A percentile compares a stretch with the other conserved stretches of the same genome.
These are phyloP conservation scores for Artemisia tridentata DNA, from an alignment of 129 eudicot genomes.

Conservation along the genomic window DNA sequence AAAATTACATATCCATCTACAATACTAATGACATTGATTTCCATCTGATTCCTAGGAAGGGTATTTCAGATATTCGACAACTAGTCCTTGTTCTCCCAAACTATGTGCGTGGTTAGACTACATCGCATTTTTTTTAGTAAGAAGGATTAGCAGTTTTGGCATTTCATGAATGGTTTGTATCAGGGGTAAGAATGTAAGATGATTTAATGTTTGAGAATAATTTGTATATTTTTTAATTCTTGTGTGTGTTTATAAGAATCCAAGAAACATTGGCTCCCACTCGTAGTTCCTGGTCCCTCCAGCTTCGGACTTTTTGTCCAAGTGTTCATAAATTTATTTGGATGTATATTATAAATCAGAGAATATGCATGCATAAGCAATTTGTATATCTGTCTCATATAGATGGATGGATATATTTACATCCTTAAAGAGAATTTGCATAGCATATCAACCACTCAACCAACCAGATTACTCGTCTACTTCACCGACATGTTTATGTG, in stretches of 20 bases:
- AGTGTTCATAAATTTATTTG: too few species aligned
- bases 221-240: not conserved
- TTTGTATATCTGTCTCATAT: not conserved
- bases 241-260: not conserved
- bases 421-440: not conserved
- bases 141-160: not conserved
- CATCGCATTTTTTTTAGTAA: not conserved
- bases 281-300: too few species aligned
- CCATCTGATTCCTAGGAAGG: not conserved
- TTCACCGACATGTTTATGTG: not conserved
- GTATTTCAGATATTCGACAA: not conserved
- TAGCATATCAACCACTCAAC: not conserved
- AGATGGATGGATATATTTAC: not conserved
- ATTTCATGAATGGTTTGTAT: not conserved
- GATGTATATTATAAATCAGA: not conserved
- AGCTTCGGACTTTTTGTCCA: too few species aligned
- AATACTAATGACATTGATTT: too few species aligned
- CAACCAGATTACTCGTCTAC: not conserved
- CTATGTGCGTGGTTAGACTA: not conserved
- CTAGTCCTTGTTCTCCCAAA: not conserved
- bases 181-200: not conserved
- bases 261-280: not conserved
- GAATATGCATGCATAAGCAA: not conserved
- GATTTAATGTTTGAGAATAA: not conserved
- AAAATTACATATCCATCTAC: too few species aligned